Base-by-base conservation (phyloP, 2,329 filamentous ascomycete species). In the Parastagonospora nodorum region DNA sequence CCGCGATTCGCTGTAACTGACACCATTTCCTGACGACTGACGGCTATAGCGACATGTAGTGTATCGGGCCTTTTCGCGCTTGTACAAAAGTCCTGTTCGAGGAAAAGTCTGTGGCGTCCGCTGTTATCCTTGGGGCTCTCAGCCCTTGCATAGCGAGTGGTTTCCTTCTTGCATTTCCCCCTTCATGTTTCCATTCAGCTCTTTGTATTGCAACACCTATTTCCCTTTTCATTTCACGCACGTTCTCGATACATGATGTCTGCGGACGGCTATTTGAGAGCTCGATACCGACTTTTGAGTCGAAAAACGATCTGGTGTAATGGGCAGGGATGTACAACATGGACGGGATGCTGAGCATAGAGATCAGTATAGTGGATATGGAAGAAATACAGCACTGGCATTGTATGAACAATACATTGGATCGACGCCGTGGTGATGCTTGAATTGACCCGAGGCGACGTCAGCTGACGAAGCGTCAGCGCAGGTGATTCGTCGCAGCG, bases 131-230 rank as follows among this genome's bases (percentile, higher is more conserved):
- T 55, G 45, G 63, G 60, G 59, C 58, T 57, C 51, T 57, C 59
- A 64, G 55, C 64, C 68, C 63, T 68, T 72, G 71, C 71, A 74
- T 74, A 72, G 71, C 69, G 71, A 67, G 59, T 68, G 55, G 57
- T 63, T 64, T 64, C 60, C 45, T 63, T 63, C 58, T 70, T 61
- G 68, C 67, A 71, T 69, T 54, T 61, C 57, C 52, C 46, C 50
- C 50, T 37, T 67, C 24, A 61, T 57, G 59, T 66, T 63, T 59
- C 56, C 54, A 51, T 63, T 59, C 53, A 50, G 51, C 51, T 47
- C 42, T 60, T 52, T 62, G 53, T 58, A 14, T 62, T 62, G 56
- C 45, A 50, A 56, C 48, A 55, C 64, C 56, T 24, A 24, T 54
- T 63, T 60, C 58, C 66, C 58, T 50, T 60, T 58, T 61, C 61